Evolutionary conservation across 148 eudicot species (phyloP), one percentile per base, ranked within the genome.

Genomic region (Suaeda aralocaspica): DNA sequence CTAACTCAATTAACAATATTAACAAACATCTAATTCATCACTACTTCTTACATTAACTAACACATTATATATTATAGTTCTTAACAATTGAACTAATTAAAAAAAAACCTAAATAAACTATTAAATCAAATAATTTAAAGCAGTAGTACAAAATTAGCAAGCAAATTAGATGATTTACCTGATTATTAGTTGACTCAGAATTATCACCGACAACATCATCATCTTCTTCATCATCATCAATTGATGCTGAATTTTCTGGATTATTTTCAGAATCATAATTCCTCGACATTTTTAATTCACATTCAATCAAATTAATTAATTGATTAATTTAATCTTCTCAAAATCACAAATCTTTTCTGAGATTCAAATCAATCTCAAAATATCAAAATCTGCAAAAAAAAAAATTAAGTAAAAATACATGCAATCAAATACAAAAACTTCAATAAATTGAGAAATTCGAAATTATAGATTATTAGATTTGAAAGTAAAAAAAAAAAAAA

Each of bases 231-330:
- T 68, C 66, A 61, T 21, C 70, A 58, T 24, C 80, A 64, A 3
- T 72, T 19, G 36, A 63, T 30, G 50, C 60, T 30, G 74, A 41
- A 58, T 66, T 67, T 7, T 67, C 73, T 24, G 44, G 72, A 30
- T 46, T 64, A 55, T 73, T 64, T 30, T 71, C 77, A 2, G 65
- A 70, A 62, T 73, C 82, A 68, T 65, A 57, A 71, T 72, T 49
- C 9, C 34, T 85, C 44, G 87, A 70, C 89, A 83, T 86, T 36
- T 66, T 41, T 66, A 22, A 50, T 0, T 44, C 70, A 26, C 34
- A 46, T 48, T 46, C 68, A 59, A 52, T 64, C 71, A 39, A 64
- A n/a, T n/a, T n/a, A n/a, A n/a, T n/a, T n/a, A n/a, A n/a, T n/a
- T n/a, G n/a, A n/a, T n/a, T n/a, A n/a, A n/a, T 55, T 52, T 45